phyloP scores from a whole-genome alignment of 2,329 filamentous ascomycete species.

The Pseudogymnoascus sp. region DNA sequence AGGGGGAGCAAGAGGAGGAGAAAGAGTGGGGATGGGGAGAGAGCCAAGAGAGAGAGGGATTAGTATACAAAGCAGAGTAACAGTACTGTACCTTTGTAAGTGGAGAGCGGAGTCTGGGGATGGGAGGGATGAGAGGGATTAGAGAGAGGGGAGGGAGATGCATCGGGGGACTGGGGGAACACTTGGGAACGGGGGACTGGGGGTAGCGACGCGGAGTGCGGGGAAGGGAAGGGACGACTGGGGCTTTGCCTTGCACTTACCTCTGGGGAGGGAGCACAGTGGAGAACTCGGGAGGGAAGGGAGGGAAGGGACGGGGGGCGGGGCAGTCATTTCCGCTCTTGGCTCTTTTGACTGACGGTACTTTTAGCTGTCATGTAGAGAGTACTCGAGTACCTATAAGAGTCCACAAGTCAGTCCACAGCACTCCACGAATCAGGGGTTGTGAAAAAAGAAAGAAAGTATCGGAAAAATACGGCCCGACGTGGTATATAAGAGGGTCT shows the following conservation, averaged over 20 bases:
- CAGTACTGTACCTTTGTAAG: not conserved
- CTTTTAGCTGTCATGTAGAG: not conserved
- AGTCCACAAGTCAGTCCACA: not conserved
- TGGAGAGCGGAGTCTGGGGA: not conserved
- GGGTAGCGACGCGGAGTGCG: conserved; percentile 2
- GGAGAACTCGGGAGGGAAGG: conserved; percentile 2
- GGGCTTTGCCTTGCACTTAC: too few species aligned
- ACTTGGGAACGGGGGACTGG: not conserved
- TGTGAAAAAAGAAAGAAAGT: not conserved
- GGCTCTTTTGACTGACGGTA: not conserved
- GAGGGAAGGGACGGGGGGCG: not conserved
- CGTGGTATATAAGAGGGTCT: not conserved
- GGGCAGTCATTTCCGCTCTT: conserved; percentile 2
- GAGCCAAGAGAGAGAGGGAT: not conserved
- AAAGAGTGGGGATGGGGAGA: not conserved
- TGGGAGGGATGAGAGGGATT: not conserved
- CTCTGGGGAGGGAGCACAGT: not conserved
- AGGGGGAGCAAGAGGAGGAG: not conserved
- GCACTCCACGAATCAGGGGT: conserved; percentile 2
- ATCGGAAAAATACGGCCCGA: not conserved
- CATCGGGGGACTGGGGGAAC: conserved; percentile 1
- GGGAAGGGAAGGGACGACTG: not conserved
- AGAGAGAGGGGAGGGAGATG: not conserved
- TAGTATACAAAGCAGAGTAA: not conserved
- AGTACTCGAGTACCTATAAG: too few species aligned